Percentiles rank a stretch among this genome's conserved stretches.
phyloP scores from a whole-genome alignment of 257 asterid species.

The Salvia splendens region DNA sequence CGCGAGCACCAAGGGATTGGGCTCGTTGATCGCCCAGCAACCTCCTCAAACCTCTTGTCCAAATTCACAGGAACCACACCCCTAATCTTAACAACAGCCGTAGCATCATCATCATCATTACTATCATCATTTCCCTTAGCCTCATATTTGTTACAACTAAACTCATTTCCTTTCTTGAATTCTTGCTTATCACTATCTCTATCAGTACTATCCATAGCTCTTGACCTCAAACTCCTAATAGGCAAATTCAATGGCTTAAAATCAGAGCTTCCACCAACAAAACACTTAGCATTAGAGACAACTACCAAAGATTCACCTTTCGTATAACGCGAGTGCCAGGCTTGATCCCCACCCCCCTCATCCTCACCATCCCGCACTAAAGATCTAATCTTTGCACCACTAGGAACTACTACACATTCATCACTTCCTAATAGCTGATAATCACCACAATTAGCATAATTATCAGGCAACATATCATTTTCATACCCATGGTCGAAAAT shows the following conservation, averaged over 20 bases:
- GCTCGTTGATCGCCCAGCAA: slow-evolving; percentile 38
- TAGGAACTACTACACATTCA: slow-evolving; percentile 34
- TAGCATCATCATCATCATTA: slow-evolving; percentile 33
- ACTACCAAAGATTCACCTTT: slow-evolving; percentile 59
- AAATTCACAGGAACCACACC: slow-evolving; percentile 58
- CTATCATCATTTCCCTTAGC: slow-evolving; percentile 30
- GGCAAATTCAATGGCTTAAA: slow-evolving; percentile 80
- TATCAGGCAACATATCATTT: slow-evolving; percentile 40
- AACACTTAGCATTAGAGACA: slow-evolving; percentile 49
- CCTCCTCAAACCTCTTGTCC: slow-evolving; percentile 64
- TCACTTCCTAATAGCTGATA: slow-evolving; percentile 22
- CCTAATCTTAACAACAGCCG: slow-evolving; percentile 42
- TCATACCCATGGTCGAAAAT: slow-evolving; percentile 62
- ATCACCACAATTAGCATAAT: slow-evolving; percentile 31
- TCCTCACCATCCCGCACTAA: slow-evolving; percentile 29
- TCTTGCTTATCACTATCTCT: slow-evolving; percentile 40
- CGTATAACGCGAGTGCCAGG: slow-evolving; percentile 46
- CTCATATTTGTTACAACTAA: slow-evolving; percentile 29
- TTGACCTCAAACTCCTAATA: slow-evolving; percentile 68
- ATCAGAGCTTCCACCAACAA: slow-evolving; percentile 42
- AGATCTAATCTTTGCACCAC: slow-evolving; percentile 43
- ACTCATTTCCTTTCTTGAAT: slow-evolving; percentile 16
- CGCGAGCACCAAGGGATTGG: slow-evolving; percentile 59
- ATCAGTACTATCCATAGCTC: slow-evolving; percentile 34
- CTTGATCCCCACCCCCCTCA: slow-evolving; percentile 27